Evolutionary conservation across 208 protist genomes (phyloP), one percentile per base, ranked within the genome.

Genomic region (Porcisia deanei): DNA sequence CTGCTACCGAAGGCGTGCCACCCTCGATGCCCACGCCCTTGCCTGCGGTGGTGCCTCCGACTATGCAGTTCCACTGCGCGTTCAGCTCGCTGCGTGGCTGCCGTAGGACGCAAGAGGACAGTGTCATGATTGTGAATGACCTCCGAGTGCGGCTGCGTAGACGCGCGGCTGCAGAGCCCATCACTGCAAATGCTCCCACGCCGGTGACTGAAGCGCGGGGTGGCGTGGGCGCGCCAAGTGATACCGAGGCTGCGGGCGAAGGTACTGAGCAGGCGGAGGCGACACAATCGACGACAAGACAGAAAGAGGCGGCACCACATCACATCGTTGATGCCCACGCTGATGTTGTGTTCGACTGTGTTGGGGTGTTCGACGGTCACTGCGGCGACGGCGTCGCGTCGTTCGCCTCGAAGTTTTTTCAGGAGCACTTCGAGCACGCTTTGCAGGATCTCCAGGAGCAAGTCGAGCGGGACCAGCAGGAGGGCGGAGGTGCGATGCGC

Each of bases 291-390:
- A 41, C 20, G 12, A 3, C 39, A 12, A 20, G 20, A 16, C 7
- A 20, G 37, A 30, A 39, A 37, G n/a, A 16, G 20, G 61, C 18
- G 61, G 16, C 18, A 18, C 8, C 61, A 41, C 61, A 22, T 7
- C 39, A 71, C 45, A 22, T 37, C 45, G 9, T 43, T 9, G 22
- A 25, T n/a, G 66, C 12, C 43, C 49, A 3, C 18, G 22, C 3
- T 34, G 52, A 59, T 22, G 34, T 60, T 3, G 37, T 25, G 4
- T 88, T 85, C 61, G 61, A 59, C 9, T 86, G 85, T 64, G 87
- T 88, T 39, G 91, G 82, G 34, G 89, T 96, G 4, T 94, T 96
- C 73, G 91, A 96, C 58, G 91, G 91, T 1, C 91, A 96, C 77
- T 87, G 89, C 66, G 91, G 91, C 18, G 85, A 90, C 65, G 53